Evolutionary conservation across 177 flowering plant genomes (phyloP).

Genomic region (Tripterygium wilfordii): DNA sequence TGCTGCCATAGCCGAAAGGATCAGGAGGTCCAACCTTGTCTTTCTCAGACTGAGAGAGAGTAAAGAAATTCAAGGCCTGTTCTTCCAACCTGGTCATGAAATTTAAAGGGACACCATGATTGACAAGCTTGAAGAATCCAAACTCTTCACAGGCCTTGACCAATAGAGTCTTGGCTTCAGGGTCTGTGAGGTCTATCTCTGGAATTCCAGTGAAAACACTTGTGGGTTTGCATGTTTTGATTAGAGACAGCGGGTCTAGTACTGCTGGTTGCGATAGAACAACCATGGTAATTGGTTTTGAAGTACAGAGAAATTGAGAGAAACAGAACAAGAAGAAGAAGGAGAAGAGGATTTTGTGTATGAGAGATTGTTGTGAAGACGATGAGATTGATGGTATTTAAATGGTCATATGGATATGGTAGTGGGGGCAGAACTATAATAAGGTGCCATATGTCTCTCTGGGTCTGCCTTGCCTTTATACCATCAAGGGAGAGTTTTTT

Average conservation of each 20-base stretch:
- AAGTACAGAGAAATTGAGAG: conserved; percentile 2
- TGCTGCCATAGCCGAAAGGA: conserved; percentile 72
- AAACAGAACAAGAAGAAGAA: not conserved
- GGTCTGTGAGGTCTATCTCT: conserved; percentile 50
- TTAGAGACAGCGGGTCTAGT: conserved; percentile 25
- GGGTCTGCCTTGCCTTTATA: too few relatives aligned
- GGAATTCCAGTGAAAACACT: conserved; percentile 40
- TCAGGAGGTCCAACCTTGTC: conserved; percentile 46
- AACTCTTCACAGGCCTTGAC: conserved; percentile 73
- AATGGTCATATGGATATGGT: not conserved
- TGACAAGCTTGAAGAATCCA: conserved; percentile 82
- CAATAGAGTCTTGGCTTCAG: conserved; percentile 34
- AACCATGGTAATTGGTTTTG: conserved; percentile 33
- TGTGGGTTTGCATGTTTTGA: conserved; percentile 41
- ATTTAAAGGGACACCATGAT: conserved; percentile 70
- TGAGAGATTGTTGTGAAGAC: not conserved
- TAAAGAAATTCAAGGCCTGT: conserved; percentile 56
- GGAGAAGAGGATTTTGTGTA: not conserved
- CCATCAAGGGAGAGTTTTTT: too few relatives aligned
- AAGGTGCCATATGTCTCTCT: too few relatives aligned
- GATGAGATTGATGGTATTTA: not conserved
- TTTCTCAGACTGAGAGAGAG: conserved; percentile 47
- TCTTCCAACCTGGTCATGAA: conserved; percentile 40
- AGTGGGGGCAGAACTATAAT: conserved; percentile 1
- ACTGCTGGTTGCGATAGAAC: conserved; percentile 44